These are phyloP conservation scores for Hymenoscyphus fraxineus DNA, from an alignment of 2,329 filamentous ascomycete genomes.

Conservation along the genomic window DNA sequence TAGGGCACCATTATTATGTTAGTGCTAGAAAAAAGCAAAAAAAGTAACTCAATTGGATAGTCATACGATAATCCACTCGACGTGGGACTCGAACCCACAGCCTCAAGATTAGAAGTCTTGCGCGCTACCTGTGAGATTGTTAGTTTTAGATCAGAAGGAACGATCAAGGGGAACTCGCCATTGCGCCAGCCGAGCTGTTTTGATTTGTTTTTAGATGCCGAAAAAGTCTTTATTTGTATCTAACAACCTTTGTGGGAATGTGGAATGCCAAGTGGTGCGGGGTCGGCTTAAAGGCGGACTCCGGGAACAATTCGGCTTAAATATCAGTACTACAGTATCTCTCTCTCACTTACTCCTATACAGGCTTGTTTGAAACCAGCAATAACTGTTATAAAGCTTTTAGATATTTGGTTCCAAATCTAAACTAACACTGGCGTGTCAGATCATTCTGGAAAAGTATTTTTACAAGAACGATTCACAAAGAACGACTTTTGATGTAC, in stretches of 20 bases:
- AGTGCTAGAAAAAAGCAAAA: not conserved
- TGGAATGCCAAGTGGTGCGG: not conserved
- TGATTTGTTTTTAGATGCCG: not conserved
- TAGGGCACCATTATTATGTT: no score
- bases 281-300: not conserved
- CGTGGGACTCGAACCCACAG: constrained; percentile 27
- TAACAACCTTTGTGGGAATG: not conserved
- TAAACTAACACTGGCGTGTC: no score
- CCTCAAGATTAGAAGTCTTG: constrained; percentile 28
- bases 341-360: no score
- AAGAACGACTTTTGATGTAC: no score
- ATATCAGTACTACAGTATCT: no score
- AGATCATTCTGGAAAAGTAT: no score
- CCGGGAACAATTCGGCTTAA: no score
- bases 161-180: not conserved
- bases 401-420: no score
- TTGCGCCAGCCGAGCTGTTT: constrained; percentile 18
- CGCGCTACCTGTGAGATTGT: constrained; percentile 17
- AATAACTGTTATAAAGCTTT: no score
- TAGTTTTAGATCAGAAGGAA: not conserved
- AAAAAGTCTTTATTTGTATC: not conserved
- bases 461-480: no score
- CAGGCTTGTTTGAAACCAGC: no score
- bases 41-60: not conserved
- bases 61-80: constrained; percentile 10